phyloP scores from a whole-genome alignment of 225 moss, liverwort and hornwort species.

The Polytrichum formosum region DNA sequence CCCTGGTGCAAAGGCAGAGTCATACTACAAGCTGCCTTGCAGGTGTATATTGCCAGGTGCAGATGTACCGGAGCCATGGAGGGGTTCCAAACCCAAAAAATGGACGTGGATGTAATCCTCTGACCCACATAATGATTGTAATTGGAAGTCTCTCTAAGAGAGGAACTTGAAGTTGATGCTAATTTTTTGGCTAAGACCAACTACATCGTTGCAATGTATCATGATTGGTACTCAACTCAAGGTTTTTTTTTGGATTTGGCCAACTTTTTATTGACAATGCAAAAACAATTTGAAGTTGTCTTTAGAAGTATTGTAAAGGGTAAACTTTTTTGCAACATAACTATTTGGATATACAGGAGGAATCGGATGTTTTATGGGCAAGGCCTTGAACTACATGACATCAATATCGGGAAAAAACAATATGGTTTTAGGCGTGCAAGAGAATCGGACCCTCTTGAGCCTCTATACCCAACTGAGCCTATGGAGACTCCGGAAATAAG shows the following conservation, averaged over 20 bases:
- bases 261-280: no score
- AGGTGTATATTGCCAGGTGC: constrained; percentile 56
- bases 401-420: constrained; percentile 72
- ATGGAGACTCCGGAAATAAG: constrained; percentile 78
- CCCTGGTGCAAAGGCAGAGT: constrained; percentile 53
- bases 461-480: constrained; percentile 70
- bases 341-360: constrained; percentile 37
- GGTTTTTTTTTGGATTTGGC: no score
- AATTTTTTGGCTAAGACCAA: no score
- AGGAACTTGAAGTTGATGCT: no score
- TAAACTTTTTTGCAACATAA: background rate
- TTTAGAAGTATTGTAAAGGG: no score
- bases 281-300: no score
- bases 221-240: no score
- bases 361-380: constrained; percentile 57
- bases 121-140: no score
- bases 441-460: constrained; percentile 78
- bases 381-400: constrained; percentile 74
- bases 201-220: no score
- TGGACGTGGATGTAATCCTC: constrained; percentile 56
- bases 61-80: constrained; percentile 58
- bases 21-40: constrained; percentile 46
- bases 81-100: constrained; percentile 59
- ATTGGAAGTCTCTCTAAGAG: no score
- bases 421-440: constrained; percentile 78